Base-by-base conservation (phyloP, 768 basidiomycete species). In the Boletus bicolor region DNA sequence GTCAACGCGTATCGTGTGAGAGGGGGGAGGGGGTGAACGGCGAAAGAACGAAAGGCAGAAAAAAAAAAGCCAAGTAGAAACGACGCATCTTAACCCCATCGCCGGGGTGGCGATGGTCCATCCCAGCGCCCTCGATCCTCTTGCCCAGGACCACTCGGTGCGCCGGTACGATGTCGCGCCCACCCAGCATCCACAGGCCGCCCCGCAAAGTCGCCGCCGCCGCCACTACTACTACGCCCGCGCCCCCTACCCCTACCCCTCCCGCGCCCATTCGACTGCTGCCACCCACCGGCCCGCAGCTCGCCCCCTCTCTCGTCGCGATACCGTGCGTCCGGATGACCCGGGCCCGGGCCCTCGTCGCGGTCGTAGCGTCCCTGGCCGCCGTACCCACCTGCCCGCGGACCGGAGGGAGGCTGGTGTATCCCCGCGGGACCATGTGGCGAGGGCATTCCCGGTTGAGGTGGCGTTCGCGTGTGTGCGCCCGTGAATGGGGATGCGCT, bases 141-240 rank as follows among this genome's bases (percentile, higher is more conserved):
- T 44, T 56, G 62, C 12, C 46, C 48, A 14, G 64, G 50, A n/a
- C 61, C 58, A 8, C 61, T 51, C 14, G 68, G 62, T 11, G 53
- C 59, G 63, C 75, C 67, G 9, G 69, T 46, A 44, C 70, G 66
- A 49, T 69, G 66, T 50, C 70, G 58, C 5, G 59, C 56, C 59
- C 70, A 64, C 24, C 76, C 72, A 19, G 66, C 64, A 61, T 87
- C 86, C 17, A 79, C 71, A 36, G 81, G 71, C 41, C 75, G 64
- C 41, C 73, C 75, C 32, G 67, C 62, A 37, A 73, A 64, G 14
- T 71, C 67, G 3, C 65, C 50, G 5, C 51, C 48, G 7, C 51
- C 51, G n/a, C 55, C 52, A 5, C 55, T 21, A 19, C 51, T 17
- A 35, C 56, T 45, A 28, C 70, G 57, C 14, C 72, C 68, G 36